Base-by-base conservation (phyloP, 352 stramenopile species). In the Phytopythium litorale region DNA sequence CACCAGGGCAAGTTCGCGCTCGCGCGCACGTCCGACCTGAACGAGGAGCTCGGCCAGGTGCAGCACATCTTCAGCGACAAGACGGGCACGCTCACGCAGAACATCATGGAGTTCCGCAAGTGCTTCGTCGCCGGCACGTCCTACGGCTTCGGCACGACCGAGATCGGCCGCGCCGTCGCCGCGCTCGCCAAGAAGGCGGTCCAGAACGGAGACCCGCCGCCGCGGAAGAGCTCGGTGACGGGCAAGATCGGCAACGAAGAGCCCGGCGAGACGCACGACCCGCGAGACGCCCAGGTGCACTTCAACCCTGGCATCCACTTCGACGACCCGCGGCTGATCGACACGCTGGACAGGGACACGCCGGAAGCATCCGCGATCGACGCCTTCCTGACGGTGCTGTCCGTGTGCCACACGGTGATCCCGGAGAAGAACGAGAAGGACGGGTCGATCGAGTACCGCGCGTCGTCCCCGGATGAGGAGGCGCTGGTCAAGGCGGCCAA, bases 11-110 rank as follows among this genome's bases (percentile, higher is more conserved):
- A 81, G 21, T 84, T 71, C 33, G 85, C 90, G 33, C 83, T 92
- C 35, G 91, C 84, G 15, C 76, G 93, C 13, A 97, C 87, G 8
- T 96, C 89, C 0, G 88, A 97, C 56, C 68, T 98, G 53, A 97
- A 96, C 53, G 92, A 96, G 70, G 90, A 98, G 56, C 70, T 98
- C 3, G 97, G 97, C 2, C 89, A 98, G 72, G 87, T 99, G 30
- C 81, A 98, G 64, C 98, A 99, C 65, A 96, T 99, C 16, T 99
- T 99, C 80, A 98, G 85, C 30, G 97, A 99, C 75, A 99, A 99
- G 73, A 99, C 97, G 11, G 97, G 97, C 11, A 99, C 97, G 35
- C 80, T 99, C 37, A 99, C 97, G n/a, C 88, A 94, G 58, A 99
- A 99, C 79, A 89, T 98, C 28, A 99, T 99, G 97, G 85, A 98